phyloP scores from a whole-genome alignment of 805 yeast species.

The Candida golubevii region DNA sequence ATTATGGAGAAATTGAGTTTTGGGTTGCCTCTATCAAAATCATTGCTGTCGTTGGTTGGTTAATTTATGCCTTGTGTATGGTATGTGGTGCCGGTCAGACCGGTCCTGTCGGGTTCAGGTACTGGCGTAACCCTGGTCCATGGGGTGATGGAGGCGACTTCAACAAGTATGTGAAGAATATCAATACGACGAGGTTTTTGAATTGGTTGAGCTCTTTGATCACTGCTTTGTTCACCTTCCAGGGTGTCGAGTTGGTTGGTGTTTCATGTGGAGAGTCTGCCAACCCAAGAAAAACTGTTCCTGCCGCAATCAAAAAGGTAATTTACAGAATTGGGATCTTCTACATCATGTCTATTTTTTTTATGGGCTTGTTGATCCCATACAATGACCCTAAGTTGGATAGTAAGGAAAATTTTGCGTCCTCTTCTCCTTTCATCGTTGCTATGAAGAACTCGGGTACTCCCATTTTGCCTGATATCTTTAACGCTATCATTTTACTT shows the following conservation, averaged over 20 bases:
- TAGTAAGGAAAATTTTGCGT: constrained; percentile 28
- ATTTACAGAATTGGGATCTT: constrained; percentile 61
- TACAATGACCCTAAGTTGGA: constrained; percentile 53
- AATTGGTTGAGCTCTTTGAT: constrained; percentile 69
- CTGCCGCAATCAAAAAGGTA: constrained; percentile 68
- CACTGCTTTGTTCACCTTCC: constrained; percentile 75
- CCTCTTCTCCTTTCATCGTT: constrained; percentile 66
- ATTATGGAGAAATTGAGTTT: constrained; percentile 72
- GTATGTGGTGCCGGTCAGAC: constrained; percentile 69
- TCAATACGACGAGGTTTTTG: constrained; percentile 53
- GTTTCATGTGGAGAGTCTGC: constrained; percentile 70
- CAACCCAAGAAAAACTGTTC: constrained; percentile 66
- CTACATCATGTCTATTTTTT: constrained; percentile 60
- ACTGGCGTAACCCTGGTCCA: constrained; percentile 77
- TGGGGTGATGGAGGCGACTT: constrained; percentile 60
- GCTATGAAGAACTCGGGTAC: constrained; percentile 70
- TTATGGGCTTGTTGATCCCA: constrained; percentile 69
- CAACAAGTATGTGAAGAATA: constrained; percentile 31
- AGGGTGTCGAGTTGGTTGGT: constrained; percentile 76
- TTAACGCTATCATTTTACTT: constrained; percentile 64
- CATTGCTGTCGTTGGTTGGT: constrained; percentile 65
- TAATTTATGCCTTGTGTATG: constrained; percentile 62
- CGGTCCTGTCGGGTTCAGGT: constrained; percentile 74
- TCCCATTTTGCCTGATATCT: constrained; percentile 56
- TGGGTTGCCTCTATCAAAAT: constrained; percentile 70